Evolutionary conservation across 2,329 filamentous ascomycete species (phyloP).

Genomic region (Cercospora zeae-maydis): DNA sequence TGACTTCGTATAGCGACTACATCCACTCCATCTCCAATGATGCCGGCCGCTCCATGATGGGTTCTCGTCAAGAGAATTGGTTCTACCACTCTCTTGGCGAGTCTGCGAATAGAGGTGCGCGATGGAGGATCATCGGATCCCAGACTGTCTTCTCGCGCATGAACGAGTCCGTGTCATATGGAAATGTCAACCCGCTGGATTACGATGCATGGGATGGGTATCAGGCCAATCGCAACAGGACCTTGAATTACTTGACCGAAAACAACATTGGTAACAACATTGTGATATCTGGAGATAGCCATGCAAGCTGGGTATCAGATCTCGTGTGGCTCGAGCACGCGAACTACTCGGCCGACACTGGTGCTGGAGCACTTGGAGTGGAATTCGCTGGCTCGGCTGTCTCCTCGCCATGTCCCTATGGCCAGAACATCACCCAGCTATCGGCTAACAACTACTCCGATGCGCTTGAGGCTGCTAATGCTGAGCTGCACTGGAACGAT

Average conservation of each 20-base stretch:
- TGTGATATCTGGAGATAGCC: conserved; percentile 67
- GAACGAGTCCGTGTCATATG: conserved; percentile 46
- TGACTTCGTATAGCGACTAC: conserved; percentile 30
- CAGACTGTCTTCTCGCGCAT: conserved; percentile 64
- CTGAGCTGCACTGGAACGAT: conserved; percentile 69
- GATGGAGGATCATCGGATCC: conserved; percentile 68
- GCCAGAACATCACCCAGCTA: conserved; percentile 55
- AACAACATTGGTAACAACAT: conserved; percentile 70
- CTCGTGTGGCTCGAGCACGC: conserved; percentile 44
- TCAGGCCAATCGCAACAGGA: conserved; percentile 66
- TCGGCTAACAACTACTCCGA: conserved; percentile 49
- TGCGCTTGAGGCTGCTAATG: conserved; percentile 50
- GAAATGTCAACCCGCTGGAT: conserved; percentile 47
- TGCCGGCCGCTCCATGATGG: conserved; percentile 66
- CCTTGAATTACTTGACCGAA: conserved; percentile 61
- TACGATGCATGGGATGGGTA: conserved; percentile 66
- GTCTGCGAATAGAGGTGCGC: conserved; percentile 59
- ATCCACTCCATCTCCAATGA: conserved; percentile 60
- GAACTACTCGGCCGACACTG: conserved; percentile 40
- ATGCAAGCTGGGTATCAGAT: conserved; percentile 57
- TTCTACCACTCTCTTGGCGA: conserved; percentile 53
- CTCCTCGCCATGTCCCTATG: conserved; percentile 56
- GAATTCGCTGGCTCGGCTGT: conserved; percentile 64
- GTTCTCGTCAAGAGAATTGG: conserved; percentile 69
- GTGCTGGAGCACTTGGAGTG: conserved; percentile 44